Base-by-base conservation (phyloP, 306 rosid species). In the Abrus precatorius region DNA sequence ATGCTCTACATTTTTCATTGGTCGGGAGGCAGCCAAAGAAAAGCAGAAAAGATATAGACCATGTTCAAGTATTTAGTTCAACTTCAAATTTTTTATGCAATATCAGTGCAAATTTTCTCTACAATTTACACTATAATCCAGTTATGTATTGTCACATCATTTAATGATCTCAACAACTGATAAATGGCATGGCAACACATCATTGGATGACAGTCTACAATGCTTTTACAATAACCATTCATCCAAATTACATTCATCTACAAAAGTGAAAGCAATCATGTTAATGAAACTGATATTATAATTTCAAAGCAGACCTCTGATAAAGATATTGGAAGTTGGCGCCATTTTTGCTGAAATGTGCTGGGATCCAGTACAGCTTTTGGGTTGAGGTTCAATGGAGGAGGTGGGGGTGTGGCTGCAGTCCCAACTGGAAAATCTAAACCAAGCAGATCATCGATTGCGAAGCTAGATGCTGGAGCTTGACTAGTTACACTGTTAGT, bases 291-390 rank as follows among this genome's bases (percentile, higher is more conserved):
- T 33, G 34, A 43, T 33, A 50, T 33, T 76, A 80, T 52, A 49
- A 78, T 78, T 81, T 70, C 63, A 62, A 82, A 79, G 76, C 68
- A 63, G 83, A 95, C 99, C 98, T 91, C 94, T 20, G 98, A 89
- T 84, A 78, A 49, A 14, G 98, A 90, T 85, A 96, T 41, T 27
- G 99, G 94, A 49, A 96, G 86, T 85, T 93, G 99, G 81, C 97
- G 99, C 99, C 99, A 96, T 85, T 93, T 96, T 77, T 93, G 99
- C 92, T 96, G 99, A 85, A 96, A 96, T 50, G 93, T 66, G 74
- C 93, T 84, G 20, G 99, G 98, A 83, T 92, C 99, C 84, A 93
- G 78, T 54, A 56, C 82, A 83, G 99, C 97, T 83, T 96, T 96
- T 11, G 96, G 86, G 73, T 92, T 93, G 70, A 96, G 97, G 84